phyloP scores from a whole-genome alignment of 345 rosid genomes.

The Rhodamnia argentea region DNA sequence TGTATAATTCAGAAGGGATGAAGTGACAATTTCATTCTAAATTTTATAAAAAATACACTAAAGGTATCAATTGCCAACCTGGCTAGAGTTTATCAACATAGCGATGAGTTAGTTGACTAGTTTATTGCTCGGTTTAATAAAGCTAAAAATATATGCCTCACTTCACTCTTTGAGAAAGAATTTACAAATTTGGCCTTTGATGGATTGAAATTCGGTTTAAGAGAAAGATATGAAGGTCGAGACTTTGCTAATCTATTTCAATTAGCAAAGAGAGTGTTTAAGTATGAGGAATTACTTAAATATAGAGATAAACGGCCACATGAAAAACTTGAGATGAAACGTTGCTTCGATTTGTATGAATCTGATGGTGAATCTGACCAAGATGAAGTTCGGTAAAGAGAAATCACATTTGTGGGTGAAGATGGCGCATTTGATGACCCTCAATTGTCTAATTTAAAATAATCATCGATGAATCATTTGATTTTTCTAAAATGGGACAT shows the following conservation, averaged over 20 bases:
- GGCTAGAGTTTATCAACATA: neutral
- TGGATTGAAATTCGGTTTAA: neutral
- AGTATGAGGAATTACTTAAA: neutral
- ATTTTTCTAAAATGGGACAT: neutral
- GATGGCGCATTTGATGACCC: neutral
- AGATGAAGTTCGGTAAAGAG: neutral
- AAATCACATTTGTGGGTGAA: neutral
- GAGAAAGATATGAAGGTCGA: neutral
- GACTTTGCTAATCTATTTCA: neutral
- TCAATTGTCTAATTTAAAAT: neutral
- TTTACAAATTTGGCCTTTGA: neutral
- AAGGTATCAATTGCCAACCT: neutral
- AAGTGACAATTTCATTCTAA: neutral
- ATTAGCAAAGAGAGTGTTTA: neutral
- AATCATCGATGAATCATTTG: no score
- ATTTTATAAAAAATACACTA: neutral
- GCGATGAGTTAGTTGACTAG: neutral
- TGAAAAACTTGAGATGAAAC: neutral
- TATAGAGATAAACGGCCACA: neutral
- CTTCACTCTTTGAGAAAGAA: neutral
- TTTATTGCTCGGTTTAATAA: neutral
- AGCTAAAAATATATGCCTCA: neutral
- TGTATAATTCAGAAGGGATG: neutral
- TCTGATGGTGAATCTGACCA: neutral
- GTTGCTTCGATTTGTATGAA: neutral